These are phyloP conservation scores for Emericellopsis terricola DNA, from an alignment of 495 filamentous ascomycete species.

Conservation along the genomic window DNA sequence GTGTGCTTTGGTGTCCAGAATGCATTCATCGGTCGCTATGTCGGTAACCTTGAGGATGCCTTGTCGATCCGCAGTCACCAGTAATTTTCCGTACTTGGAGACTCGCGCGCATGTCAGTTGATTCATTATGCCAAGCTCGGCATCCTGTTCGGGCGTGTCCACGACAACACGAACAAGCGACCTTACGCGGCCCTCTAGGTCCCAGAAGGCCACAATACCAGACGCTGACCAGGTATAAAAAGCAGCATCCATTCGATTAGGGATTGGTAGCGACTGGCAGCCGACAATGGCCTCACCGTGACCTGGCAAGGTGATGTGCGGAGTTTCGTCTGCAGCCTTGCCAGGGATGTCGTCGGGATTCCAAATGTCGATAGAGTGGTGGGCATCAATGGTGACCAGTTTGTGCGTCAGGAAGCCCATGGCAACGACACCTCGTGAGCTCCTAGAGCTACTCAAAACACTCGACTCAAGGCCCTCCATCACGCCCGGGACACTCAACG, in stretches of 20 bases:
- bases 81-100: conserved; percentile 36
- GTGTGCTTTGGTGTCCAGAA: conserved; percentile 65
- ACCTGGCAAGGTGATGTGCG: conserved; percentile 36
- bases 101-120: conserved; percentile 56
- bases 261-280: conserved; percentile 38
- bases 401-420: conserved; percentile 52
- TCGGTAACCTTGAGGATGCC: conserved; percentile 53
- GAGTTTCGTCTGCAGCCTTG: conserved; percentile 10
- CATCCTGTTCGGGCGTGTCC: conserved; percentile 43
- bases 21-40: conserved; percentile 27
- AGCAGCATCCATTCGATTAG: conserved; percentile 39
- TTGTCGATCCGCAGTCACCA: conserved; percentile 70
- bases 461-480: conserved; percentile 11
- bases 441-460: conserved; percentile 10
- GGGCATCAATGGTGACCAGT: conserved; percentile 58
- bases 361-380: conserved; percentile 53
- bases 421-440: conserved; percentile 27
- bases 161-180: conserved; percentile 6
- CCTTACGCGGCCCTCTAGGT: conserved; percentile 46
- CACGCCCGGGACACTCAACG: conserved; percentile 20
- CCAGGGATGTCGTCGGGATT: conserved; percentile 18
- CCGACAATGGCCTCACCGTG: conserved; percentile 69
- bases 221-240: conserved; percentile 79
- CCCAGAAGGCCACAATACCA: conserved; percentile 70
- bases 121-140: conserved; percentile 45